Evolutionary conservation across 1,284 basidiomycete genomes (phyloP), one percentile per base, ranked within the genome.

Genomic region (Trichosporon asahii): DNA sequence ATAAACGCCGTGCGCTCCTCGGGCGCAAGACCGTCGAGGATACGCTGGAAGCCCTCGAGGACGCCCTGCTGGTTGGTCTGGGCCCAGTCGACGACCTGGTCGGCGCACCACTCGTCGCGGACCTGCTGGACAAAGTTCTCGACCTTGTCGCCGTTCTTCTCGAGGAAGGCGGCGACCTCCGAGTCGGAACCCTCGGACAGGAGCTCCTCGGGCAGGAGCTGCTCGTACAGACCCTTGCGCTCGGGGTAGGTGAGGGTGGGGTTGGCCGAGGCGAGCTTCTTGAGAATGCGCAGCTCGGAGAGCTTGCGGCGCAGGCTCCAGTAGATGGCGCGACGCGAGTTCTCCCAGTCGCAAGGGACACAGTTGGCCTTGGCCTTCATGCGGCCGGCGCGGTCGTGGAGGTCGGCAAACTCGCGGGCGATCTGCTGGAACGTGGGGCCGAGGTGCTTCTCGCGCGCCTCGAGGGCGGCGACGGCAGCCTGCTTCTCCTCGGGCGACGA

Each of bases 311-410:
- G 91, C 64, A 95, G 87, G 68, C 93, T 90, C 94, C 94, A 96
- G 87, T 98, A 99, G 88, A 99, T 98, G 83, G 91, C 89, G 73
- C 93, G 88, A 73, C 96, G 90, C 64, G 95, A 90, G 73, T 94
- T 88, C 82, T 91, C 91, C 95, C 95, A 97, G 70, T 90, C 88
- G 70, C 88, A 89, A 35, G 89, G 87, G 78, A 88, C 91, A 60
- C 91, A 95, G 80, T 91, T 97, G 21, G 94, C 95, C 85, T 98
- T 98, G 31, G 95, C 95, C 85, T 97, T 93, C 96, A 99, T 98
- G 72, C 96, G 93, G 71, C 95, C 95, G 60, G 90, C 88, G 69
- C 94, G 92, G 85, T 95, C 96, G 77, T 73, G 97, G 74, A 98
- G 90, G 84, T 99, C 97, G 64, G 95, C 96, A 80, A 98, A 99